These are phyloP conservation scores for Ostreobium quekettii DNA, from an alignment of 139 green algal species.

Conservation along the genomic window DNA sequence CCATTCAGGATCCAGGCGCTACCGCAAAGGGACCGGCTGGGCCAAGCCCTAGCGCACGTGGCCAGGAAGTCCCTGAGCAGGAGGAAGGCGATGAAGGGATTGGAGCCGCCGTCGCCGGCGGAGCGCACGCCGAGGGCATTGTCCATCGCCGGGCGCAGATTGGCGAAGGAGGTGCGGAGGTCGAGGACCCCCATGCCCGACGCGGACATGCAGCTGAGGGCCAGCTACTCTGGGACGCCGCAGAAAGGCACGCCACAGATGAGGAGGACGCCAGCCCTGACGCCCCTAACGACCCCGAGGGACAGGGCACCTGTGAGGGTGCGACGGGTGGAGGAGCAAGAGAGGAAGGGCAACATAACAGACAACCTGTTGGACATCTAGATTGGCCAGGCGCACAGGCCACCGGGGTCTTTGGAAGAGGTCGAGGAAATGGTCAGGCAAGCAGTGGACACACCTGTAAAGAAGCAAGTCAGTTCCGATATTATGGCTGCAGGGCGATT, in stretches of 20 bases:
- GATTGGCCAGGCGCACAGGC: no score
- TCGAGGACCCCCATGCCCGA: not conserved
- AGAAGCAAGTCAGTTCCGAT: no score
- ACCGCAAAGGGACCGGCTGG: slow-evolving; percentile 21
- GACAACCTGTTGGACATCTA: slow-evolving; percentile 10
- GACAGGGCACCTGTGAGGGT: not conserved
- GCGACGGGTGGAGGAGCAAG: not conserved
- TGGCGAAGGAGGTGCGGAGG: slow-evolving; percentile 30
- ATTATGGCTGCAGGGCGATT: no score
- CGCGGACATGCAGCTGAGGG: slow-evolving; percentile 16
- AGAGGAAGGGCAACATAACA: slow-evolving; percentile 4
- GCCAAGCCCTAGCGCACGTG: not conserved
- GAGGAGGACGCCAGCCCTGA: slow-evolving; percentile 1
- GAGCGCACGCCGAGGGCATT: slow-evolving; percentile 8
- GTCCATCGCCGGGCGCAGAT: slow-evolving; percentile 32
- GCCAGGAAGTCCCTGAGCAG: slow-evolving; percentile 7
- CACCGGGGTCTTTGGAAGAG: no score
- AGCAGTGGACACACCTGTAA: no score
- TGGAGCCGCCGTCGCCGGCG: not conserved
- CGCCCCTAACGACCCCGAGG: not conserved
- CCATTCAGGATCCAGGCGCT: slow-evolving; percentile 33
- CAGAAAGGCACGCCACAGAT: not conserved
- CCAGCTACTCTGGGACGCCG: slow-evolving; percentile 21
- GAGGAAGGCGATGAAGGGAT: not conserved
- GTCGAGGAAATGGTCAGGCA: no score